phyloP scores from a whole-genome alignment of 805 yeast genomes.

The Torulaspora indica region DNA sequence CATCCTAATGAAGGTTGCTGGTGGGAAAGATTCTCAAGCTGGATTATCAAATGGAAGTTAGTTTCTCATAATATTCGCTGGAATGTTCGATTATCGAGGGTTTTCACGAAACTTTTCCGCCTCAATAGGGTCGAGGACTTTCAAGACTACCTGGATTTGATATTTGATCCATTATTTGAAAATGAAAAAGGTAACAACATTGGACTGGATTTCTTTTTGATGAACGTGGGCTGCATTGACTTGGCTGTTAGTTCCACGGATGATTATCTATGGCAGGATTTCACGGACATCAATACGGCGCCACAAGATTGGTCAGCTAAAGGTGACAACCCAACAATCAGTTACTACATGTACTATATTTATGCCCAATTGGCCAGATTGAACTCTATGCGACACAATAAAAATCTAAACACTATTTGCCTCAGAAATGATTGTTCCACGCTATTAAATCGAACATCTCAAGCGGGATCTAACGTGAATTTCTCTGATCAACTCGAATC shows the following conservation, averaged over 20 bases:
- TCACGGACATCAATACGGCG: constrained; percentile 16
- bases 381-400: constrained; percentile 17
- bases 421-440: constrained; percentile 28
- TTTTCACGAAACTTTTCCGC: constrained; percentile 27
- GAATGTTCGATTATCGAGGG: constrained; percentile 37
- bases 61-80: constrained; percentile 40
- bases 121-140: constrained; percentile 27
- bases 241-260: constrained; percentile 27
- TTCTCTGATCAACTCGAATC: constrained; percentile 32
- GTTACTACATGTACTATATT: constrained; percentile 39
- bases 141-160: constrained; percentile 32
- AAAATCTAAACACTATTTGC: constrained; percentile 20
- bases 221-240: constrained; percentile 35
- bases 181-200: constrained; percentile 24
- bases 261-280: constrained; percentile 28
- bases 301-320: constrained; percentile 33
- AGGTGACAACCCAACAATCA: constrained; percentile 39
- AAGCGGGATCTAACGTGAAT: constrained; percentile 21
- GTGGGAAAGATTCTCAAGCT: constrained; percentile 37
- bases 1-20: constrained; percentile 17
- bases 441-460: constrained; percentile 27
- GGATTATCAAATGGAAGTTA: constrained; percentile 38
- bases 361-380: constrained; percentile 24
- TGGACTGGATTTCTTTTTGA: constrained; percentile 33
- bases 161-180: constrained; percentile 36